Conservation (phyloP, 2,329 filamentous ascomycete species). For the Cladophialophora bantiana region DNA sequence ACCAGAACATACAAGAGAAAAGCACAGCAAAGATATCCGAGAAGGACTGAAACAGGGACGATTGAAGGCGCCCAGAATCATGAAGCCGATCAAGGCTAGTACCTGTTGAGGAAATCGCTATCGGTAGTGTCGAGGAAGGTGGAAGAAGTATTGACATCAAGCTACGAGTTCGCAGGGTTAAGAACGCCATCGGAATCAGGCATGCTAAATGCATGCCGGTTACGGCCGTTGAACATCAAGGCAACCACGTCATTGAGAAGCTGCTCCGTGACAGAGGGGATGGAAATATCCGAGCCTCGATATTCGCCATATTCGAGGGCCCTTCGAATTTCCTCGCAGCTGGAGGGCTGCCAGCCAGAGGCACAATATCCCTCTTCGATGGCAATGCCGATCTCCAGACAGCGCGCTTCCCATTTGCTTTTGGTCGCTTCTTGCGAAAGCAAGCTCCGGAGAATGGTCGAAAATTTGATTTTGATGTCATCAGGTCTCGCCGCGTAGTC, state of each 20-base stretch:
- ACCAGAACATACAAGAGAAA: background rate
- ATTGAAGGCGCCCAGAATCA: background rate
- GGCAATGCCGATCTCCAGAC: background rate
- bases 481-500: background rate
- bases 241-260: background rate
- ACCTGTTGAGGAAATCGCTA: background rate
- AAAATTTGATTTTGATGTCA: conserved; percentile 1
- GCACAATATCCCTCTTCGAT: background rate
- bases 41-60: background rate
- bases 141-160: background rate
- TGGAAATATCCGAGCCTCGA: background rate
- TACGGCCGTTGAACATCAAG: background rate
- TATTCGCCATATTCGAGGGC: background rate
- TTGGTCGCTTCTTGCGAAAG: background rate
- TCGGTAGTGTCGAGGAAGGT: background rate
- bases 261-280: background rate
- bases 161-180: background rate
- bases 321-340: background rate
- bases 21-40: background rate
- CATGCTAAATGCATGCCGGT: background rate
- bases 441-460: background rate
- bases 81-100: background rate
- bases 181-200: background rate
- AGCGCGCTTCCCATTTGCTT: background rate
- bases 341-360: background rate